These are phyloP conservation scores for Auricularia cornea DNA, from an alignment of 768 basidiomycete species.

Conservation along the genomic window DNA sequence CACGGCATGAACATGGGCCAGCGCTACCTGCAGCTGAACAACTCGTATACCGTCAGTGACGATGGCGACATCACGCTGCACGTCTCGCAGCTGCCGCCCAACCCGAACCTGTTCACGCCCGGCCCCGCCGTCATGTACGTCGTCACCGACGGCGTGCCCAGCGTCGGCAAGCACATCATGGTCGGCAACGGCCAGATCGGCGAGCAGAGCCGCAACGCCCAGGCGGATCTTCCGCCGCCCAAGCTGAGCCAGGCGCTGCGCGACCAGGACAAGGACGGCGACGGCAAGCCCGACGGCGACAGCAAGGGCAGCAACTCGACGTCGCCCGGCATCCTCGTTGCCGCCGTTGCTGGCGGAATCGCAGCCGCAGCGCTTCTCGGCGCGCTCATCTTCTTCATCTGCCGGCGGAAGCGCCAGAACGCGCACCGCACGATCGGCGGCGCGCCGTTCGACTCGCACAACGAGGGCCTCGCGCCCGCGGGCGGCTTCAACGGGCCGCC, in stretches of 20 bases:
- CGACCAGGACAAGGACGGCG: background rate
- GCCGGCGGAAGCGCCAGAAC: background rate
- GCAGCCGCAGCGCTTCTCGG: slow-evolving; percentile 44
- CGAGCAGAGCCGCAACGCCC: slow-evolving; percentile 45
- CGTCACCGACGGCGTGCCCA: slow-evolving; percentile 76
- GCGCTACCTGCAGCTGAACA: slow-evolving; percentile 72
- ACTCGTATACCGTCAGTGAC: slow-evolving; percentile 68
- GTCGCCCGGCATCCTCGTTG: slow-evolving; percentile 8
- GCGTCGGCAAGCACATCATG: slow-evolving; percentile 65
- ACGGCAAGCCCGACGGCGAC: slow-evolving; percentile 1
- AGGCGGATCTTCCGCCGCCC: slow-evolving; percentile 38
- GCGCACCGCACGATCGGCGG: background rate
- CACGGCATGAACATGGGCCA: slow-evolving; percentile 89
- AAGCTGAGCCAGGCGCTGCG: slow-evolving; percentile 16
- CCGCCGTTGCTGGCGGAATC: slow-evolving; percentile 35
- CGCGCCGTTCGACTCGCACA: background rate
- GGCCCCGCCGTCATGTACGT: slow-evolving; percentile 82
- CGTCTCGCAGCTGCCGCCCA: slow-evolving; percentile 75
- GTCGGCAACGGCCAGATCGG: slow-evolving; percentile 77
- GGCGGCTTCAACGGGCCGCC: background rate
- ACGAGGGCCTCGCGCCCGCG: background rate
- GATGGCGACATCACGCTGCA: slow-evolving; percentile 73
- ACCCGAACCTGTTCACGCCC: slow-evolving; percentile 79
- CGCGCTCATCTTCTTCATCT: slow-evolving; percentile 17
- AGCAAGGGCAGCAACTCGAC: background rate